These are phyloP conservation scores for peach (Prunus persica) DNA, from an alignment of 306 rosid species.

Conservation along the genomic window Prunus_persica_NCBIv2 NC_034012.1:24194501-24195000, in stretches of 20 bases:
- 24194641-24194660: neutral
- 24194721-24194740: neutral
- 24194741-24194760: neutral
- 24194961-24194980: slow-evolving; percentile 12
- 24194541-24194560: too few relatives aligned
- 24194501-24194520: too few relatives aligned
- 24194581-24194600: too few relatives aligned
- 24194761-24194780: neutral
- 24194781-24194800: neutral
- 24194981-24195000: slow-evolving; percentile 3
- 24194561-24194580: too few relatives aligned
- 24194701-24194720: too few relatives aligned
- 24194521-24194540: too few relatives aligned
- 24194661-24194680: neutral
- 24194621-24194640: neutral
- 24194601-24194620: neutral
- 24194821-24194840: slow-evolving; percentile 14
- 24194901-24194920: slow-evolving; percentile 18
- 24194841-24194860: slow-evolving; percentile 16
- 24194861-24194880: slow-evolving; percentile 2
- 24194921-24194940: slow-evolving; percentile 12
- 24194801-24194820: neutral
- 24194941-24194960: slow-evolving; percentile 9
- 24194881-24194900: slow-evolving; percentile 15
- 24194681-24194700: neutral